phyloP scores from a whole-genome alignment of 129 eudicot species.

The Helianthus tuberosus region DNA sequence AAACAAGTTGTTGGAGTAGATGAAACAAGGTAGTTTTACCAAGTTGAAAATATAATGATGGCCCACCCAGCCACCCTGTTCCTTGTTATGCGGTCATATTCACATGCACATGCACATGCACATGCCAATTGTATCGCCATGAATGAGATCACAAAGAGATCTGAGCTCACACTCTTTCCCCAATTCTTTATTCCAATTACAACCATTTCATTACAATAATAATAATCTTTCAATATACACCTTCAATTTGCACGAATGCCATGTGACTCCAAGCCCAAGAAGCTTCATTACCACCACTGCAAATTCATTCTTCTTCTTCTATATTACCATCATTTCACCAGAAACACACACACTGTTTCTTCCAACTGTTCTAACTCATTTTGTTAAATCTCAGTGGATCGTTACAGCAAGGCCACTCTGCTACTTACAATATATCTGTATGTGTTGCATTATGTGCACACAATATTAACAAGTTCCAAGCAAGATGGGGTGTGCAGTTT shows the following conservation, averaged over 20 bases:
- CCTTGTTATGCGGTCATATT: constrained; percentile 34
- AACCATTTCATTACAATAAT: constrained; percentile 2
- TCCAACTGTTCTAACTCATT: neutral
- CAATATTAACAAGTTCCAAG: neutral
- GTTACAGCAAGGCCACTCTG: no score
- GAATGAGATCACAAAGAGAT: constrained; percentile 35
- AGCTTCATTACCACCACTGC: constrained; percentile 22
- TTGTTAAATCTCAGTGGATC: no score
- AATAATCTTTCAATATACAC: constrained; percentile 8
- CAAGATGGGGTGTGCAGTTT: constrained; percentile 74
- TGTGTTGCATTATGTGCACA: neutral
- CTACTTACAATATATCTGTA: neutral
- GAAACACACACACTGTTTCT: neutral
- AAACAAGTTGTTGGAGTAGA: neutral
- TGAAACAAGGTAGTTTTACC: constrained; percentile 10
- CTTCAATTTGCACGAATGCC: constrained; percentile 37
- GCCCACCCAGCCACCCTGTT: constrained; percentile 15
- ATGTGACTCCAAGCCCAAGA: constrained; percentile 29
- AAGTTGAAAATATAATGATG: neutral
- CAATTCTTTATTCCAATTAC: constrained; percentile 33
- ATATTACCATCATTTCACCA: neutral
- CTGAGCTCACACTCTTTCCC: constrained; percentile 19
- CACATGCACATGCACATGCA: constrained; percentile 30
- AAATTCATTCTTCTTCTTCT: neutral
- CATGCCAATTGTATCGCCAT: constrained; percentile 30